A percentile compares a stretch with the other conserved stretches of the same genome.
phyloP scores from a whole-genome alignment of 805 yeast genomes.

The Saccharomycopsis malanga region DNA sequence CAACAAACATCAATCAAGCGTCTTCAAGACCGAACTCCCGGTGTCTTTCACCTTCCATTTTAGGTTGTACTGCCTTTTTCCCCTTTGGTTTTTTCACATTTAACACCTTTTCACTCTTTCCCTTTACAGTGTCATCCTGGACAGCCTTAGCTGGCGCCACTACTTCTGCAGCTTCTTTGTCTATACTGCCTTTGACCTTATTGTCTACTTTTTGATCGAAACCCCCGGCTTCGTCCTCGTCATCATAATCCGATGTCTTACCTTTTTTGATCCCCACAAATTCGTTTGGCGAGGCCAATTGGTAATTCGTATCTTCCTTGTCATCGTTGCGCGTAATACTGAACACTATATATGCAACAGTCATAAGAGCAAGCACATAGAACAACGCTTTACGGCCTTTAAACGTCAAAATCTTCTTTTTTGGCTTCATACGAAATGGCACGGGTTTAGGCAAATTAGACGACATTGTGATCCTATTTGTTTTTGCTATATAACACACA shows the following conservation, averaged over 20 bases:
- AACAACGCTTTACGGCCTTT: slow-evolving; percentile 14
- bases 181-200: not conserved
- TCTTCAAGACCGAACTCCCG: not conserved
- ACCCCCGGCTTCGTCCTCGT: slow-evolving; percentile 25
- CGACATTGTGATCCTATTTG: too few relatives aligned
- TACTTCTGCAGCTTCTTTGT: not conserved
- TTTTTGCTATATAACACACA: slow-evolving; percentile 1
- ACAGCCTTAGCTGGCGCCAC: not conserved
- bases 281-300: slow-evolving; percentile 21
- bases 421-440: slow-evolving; percentile 22
- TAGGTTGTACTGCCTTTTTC: not conserved
- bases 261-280: slow-evolving; percentile 20
- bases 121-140: not conserved
- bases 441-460: slow-evolving; percentile 21
- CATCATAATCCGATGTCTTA: slow-evolving; percentile 26
- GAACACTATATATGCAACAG: slow-evolving; percentile 17
- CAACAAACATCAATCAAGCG: not conserved
- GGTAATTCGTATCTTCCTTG: slow-evolving; percentile 4
- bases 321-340: slow-evolving; percentile 6
- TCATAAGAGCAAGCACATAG: slow-evolving; percentile 17
- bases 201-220: not conserved
- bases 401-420: slow-evolving; percentile 17
- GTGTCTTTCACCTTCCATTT: not conserved
- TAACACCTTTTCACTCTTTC: not conserved
- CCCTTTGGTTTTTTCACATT: slow-evolving; percentile 2